These are phyloP conservation scores for Tylopilus cervinicoccineus DNA, from an alignment of 768 basidiomycete genomes.

Conservation along the genomic window DNA sequence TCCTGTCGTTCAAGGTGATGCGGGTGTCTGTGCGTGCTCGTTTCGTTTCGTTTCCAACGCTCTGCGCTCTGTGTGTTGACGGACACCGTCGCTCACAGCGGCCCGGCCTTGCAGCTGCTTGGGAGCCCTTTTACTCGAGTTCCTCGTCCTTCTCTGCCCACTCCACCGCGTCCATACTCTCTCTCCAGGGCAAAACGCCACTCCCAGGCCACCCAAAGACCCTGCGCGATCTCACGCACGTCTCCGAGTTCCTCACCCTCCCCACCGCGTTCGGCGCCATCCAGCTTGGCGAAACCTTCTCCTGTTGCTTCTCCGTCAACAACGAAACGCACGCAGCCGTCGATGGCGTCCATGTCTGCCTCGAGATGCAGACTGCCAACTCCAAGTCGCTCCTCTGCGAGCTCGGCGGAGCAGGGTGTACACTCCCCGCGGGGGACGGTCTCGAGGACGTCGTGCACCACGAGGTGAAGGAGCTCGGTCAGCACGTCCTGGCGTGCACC, in stretches of 20 bases:
- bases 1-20: slow-evolving; percentile 83
- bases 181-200: slow-evolving; percentile 68
- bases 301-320: slow-evolving; percentile 76
- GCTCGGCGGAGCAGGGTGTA: slow-evolving; percentile 50
- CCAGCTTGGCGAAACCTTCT: slow-evolving; percentile 87
- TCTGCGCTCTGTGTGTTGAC: no score
- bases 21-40: slow-evolving; percentile 68
- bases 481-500: slow-evolving; percentile 84
- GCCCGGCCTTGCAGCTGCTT: slow-evolving; percentile 68
- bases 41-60: not conserved
- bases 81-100: slow-evolving; percentile 42
- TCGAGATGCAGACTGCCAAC: slow-evolving; percentile 84
- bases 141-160: slow-evolving; percentile 79
- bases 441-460: slow-evolving; percentile 70
- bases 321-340: slow-evolving; percentile 68
- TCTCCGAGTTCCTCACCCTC: slow-evolving; percentile 74
- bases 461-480: slow-evolving; percentile 92
- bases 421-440: slow-evolving; percentile 52
- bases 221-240: slow-evolving; percentile 73
- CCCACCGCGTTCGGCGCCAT: slow-evolving; percentile 83
- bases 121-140: slow-evolving; percentile 86
- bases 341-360: slow-evolving; percentile 57
- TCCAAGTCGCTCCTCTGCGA: slow-evolving; percentile 62
- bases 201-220: slow-evolving; percentile 79
- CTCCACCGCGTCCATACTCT: slow-evolving; percentile 72